A percentile compares a stretch with the other conserved stretches of the same genome.
These are phyloP conservation scores for Lophiotrema nucula DNA, from an alignment of 495 filamentous ascomycete genomes.

Conservation along the genomic window DNA sequence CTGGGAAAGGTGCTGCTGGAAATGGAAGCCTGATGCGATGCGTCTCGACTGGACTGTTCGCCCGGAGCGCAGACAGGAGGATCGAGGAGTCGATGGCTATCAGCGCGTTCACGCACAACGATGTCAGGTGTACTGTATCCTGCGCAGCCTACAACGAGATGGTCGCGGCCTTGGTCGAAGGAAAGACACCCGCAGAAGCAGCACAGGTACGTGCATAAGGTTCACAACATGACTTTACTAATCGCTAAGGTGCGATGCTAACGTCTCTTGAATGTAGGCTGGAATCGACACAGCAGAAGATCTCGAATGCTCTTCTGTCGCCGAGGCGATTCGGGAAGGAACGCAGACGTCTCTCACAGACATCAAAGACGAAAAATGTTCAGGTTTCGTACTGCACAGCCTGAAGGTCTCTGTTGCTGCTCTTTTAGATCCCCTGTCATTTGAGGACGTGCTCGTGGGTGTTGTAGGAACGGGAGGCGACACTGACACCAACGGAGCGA, in stretches of 20 bases:
- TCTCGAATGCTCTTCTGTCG: slow-evolving; percentile 12
- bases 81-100: slow-evolving; percentile 17
- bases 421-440: slow-evolving; percentile 10
- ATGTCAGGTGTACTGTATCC: slow-evolving; percentile 20
- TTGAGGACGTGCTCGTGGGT: slow-evolving; percentile 30
- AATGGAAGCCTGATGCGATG: slow-evolving; percentile 34
- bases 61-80: background rate
- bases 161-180: slow-evolving; percentile 16
- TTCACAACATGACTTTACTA: too few species aligned
- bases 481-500: slow-evolving; percentile 31
- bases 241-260: too few species aligned
- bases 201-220: slow-evolving; percentile 11
- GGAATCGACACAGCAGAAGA: slow-evolving; percentile 1
- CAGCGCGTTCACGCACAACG: slow-evolving; percentile 27
- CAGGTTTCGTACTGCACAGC: slow-evolving; percentile 23
- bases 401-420: slow-evolving; percentile 21
- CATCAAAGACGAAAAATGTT: background rate
- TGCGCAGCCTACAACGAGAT: slow-evolving; percentile 32
- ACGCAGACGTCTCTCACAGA: background rate
- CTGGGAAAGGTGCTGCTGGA: slow-evolving; percentile 14
- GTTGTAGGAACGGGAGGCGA: slow-evolving; percentile 27
- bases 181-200: slow-evolving; percentile 9
- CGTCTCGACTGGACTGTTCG: slow-evolving; percentile 21
- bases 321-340: slow-evolving; percentile 1
- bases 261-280: too few species aligned